Evolutionary conservation across 345 rosid genomes (phyloP).

Genomic region (Eutrema japonicum): DNA sequence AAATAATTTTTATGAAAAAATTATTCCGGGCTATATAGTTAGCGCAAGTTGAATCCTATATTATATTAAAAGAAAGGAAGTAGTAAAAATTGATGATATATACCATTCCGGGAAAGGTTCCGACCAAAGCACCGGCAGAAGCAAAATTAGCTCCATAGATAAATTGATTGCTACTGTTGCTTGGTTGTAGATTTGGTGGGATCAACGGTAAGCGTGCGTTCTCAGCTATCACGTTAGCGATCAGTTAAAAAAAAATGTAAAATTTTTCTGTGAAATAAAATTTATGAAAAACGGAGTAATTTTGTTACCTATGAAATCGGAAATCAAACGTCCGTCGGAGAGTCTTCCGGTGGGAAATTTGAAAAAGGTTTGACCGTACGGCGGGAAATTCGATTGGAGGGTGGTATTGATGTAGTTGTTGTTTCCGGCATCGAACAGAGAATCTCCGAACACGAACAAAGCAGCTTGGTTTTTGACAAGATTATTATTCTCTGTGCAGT

Average conservation of each 20-base stretch:
- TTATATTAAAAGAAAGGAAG: no score
- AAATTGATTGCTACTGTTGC: constrained; percentile 28
- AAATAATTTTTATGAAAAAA: no score
- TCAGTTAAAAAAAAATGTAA: not conserved
- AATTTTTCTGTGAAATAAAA: not conserved
- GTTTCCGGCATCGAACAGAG: constrained; percentile 54
- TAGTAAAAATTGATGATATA: not conserved
- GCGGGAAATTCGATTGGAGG: constrained; percentile 39
- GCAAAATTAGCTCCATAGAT: constrained; percentile 44
- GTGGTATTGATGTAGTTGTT: constrained; percentile 49
- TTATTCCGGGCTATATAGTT: no score
- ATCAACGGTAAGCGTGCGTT: constrained; percentile 51
- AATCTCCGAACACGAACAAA: constrained; percentile 57
- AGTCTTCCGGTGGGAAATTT: constrained; percentile 49
- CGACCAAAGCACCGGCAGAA: constrained; percentile 54
- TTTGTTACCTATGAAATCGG: constrained; percentile 50
- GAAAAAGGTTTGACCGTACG: constrained; percentile 52
- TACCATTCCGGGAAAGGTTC: constrained; percentile 42
- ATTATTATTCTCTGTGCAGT: constrained; percentile 9
- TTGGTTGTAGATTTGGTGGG: constrained; percentile 54
- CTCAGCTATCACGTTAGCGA: constrained; percentile 45
- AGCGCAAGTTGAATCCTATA: no score
- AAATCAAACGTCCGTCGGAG: constrained; percentile 50
- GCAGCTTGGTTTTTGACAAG: constrained; percentile 41
- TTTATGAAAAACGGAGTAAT: not conserved